phyloP scores from a whole-genome alignment of 176 grass and related monocot species.

The Echinochloa phyllopogon region DNA sequence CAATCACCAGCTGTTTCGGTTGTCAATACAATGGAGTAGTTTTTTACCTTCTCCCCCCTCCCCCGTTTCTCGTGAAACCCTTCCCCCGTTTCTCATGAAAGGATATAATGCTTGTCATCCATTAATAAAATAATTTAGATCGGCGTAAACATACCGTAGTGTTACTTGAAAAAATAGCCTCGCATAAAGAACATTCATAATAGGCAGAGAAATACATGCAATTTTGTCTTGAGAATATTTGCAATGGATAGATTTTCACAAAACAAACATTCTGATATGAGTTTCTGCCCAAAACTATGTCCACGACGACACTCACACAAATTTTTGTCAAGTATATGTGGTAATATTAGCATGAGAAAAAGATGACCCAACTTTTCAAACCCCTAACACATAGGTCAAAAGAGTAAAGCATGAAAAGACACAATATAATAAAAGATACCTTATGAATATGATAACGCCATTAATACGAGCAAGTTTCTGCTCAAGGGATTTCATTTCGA shows the following conservation, averaged over 20 bases:
- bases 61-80: too few species aligned
- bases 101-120: too few species aligned
- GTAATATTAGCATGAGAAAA: not conserved
- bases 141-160: too few species aligned
- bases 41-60: too few species aligned
- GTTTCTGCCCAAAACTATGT: not conserved
- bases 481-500: not conserved
- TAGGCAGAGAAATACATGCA: not conserved
- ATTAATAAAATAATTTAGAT: too few species aligned
- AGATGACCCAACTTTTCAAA: not conserved
- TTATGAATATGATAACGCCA: not conserved
- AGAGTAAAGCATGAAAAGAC: not conserved
- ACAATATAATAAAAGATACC: not conserved
- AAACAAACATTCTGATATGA: not conserved
- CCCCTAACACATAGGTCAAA: not conserved
- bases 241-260: not conserved
- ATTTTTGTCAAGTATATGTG: not conserved
- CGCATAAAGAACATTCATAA: too few species aligned
- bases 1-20: too few species aligned
- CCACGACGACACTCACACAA: not conserved
- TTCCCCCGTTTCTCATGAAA: too few species aligned
- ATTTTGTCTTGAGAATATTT: not conserved
- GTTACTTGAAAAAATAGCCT: too few species aligned
- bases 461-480: not conserved
- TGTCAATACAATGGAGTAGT: too few species aligned